phyloP scores from a whole-genome alignment of 305 asterid genomes.

The Euphrasia arctica region DNA sequence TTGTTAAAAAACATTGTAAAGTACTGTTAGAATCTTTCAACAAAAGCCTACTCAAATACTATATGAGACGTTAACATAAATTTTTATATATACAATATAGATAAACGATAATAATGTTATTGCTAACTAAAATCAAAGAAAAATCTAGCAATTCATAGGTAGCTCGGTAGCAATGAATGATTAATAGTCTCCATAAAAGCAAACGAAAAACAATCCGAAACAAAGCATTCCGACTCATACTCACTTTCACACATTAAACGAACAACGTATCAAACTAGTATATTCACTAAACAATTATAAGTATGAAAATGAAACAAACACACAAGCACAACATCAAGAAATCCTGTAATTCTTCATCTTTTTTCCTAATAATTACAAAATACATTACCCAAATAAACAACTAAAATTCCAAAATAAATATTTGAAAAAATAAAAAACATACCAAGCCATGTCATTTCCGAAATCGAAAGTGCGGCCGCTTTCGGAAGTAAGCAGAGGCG shows the following conservation, averaged over 20 bases:
- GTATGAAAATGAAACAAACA: slow-evolving; percentile 7
- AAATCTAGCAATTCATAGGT: neutral
- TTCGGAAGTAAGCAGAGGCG: slow-evolving; percentile 43
- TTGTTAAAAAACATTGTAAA: neutral
- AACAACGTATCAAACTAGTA: slow-evolving; percentile 11
- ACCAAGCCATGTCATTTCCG: slow-evolving; percentile 88
- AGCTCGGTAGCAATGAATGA: slow-evolving; percentile 1
- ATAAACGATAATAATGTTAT: neutral
- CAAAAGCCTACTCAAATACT: neutral
- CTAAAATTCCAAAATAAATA: slow-evolving; percentile 12
- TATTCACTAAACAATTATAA: slow-evolving; percentile 15
- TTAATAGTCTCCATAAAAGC: slow-evolving; percentile 1
- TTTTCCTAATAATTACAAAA: neutral
- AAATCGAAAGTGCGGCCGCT: slow-evolving; percentile 50
- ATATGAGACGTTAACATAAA: neutral
- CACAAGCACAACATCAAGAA: neutral
- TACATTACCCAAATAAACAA: slow-evolving; percentile 29
- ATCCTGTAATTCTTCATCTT: neutral
- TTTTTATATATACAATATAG: too few species aligned
- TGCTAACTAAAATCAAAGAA: slow-evolving; percentile 7
- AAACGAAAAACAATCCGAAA: neutral
- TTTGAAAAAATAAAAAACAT: slow-evolving; percentile 12
- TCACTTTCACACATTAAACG: slow-evolving; percentile 5
- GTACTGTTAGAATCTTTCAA: slow-evolving; percentile 3
- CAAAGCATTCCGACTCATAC: slow-evolving; percentile 8